Evolutionary conservation across 495 filamentous ascomycete species (phyloP).

Genomic region (Penicillium cinerascens): DNA sequence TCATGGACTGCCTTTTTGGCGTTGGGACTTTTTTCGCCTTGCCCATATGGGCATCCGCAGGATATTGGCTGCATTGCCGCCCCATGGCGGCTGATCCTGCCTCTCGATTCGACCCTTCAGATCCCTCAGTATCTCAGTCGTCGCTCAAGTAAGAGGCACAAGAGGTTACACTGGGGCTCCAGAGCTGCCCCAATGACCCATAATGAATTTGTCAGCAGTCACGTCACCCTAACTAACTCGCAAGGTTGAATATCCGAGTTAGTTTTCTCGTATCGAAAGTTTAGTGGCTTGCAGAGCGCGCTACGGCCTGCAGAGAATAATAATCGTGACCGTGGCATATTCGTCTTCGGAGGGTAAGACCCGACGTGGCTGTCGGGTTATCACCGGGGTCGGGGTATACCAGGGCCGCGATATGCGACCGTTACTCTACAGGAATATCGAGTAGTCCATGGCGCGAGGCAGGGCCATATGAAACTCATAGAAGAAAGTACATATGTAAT

Average conservation of each 20-base stretch:
- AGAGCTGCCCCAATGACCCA: background rate
- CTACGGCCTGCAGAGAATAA: background rate
- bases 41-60: background rate
- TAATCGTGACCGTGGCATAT: background rate
- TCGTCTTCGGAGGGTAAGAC: background rate
- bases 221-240: background rate
- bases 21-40: slow-evolving; percentile 23
- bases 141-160: background rate
- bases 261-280: background rate
- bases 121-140: background rate
- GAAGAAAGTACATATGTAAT: background rate
- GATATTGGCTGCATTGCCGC: background rate
- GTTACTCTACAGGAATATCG: slow-evolving; percentile 3
- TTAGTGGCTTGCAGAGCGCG: slow-evolving; percentile 9
- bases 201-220: background rate
- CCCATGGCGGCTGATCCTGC: background rate
- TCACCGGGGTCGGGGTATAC: background rate
- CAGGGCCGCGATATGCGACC: slow-evolving; percentile 9
- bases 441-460: background rate
- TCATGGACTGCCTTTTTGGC: slow-evolving; percentile 39
- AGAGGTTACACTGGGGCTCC: background rate
- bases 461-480: background rate
- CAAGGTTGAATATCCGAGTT: too few species aligned
- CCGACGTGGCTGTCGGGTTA: background rate
- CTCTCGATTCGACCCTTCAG: background rate